phyloP scores from a whole-genome alignment of 2,329 filamentous ascomycete genomes.

The Karstenula rhodostoma region DNA sequence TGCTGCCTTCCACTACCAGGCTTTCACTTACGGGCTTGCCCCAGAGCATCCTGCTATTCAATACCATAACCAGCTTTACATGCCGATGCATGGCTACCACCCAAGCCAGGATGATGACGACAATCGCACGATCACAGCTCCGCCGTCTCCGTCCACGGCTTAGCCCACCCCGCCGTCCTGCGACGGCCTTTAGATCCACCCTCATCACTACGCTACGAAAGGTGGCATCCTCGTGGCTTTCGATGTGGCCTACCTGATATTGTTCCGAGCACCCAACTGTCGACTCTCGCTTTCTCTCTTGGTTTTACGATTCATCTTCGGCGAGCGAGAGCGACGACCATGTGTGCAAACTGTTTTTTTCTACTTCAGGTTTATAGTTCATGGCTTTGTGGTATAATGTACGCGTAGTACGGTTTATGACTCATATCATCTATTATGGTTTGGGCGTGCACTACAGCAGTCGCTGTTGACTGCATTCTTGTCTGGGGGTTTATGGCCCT shows the following conservation, averaged over 20 bases:
- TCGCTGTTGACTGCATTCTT: conserved; percentile 13
- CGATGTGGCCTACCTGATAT: conserved; percentile 1
- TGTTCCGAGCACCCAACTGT: conserved; percentile 17
- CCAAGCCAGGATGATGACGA: conserved; percentile 40
- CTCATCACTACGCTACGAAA: not conserved
- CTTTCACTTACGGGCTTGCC: conserved; percentile 38
- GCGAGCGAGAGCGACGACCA: conserved; percentile 24
- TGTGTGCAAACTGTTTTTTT: conserved; percentile 18
- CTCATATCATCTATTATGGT: conserved; percentile 29
- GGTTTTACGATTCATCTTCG: conserved; percentile 24
- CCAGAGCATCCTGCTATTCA: conserved; percentile 40
- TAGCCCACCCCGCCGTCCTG: conserved; percentile 18
- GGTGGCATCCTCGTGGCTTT: not conserved
- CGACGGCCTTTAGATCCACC: conserved; percentile 1
- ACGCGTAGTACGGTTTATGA: conserved; percentile 22
- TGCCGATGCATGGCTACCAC: conserved; percentile 28
- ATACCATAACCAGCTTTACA: conserved; percentile 36
- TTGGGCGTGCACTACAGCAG: conserved; percentile 19
- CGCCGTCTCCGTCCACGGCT: conserved; percentile 44
- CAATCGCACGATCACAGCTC: conserved; percentile 47
- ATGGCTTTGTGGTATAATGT: conserved; percentile 13
- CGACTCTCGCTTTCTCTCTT: conserved; percentile 33
- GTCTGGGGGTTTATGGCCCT: conserved; percentile 17
- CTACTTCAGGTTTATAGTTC: conserved; percentile 12
- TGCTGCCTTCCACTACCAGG: conserved; percentile 35